Evolutionary conservation across 225 moss, liverwort and hornwort genomes (phyloP).

Genomic region (Ulota crispa): DNA sequence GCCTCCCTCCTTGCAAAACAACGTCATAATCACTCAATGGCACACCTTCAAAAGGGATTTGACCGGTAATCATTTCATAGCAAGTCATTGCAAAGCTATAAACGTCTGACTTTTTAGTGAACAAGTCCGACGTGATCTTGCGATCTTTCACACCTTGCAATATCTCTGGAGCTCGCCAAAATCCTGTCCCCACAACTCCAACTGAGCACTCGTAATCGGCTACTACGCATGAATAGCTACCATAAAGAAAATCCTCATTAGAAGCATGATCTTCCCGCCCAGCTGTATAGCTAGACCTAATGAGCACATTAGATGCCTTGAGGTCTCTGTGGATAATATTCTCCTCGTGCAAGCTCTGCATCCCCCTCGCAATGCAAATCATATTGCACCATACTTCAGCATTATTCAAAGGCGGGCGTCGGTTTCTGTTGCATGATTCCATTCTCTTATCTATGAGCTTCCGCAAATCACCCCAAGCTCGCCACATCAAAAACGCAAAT

Average conservation of each 20-base stretch:
- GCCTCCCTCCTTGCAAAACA: background rate
- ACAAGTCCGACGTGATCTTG: background rate
- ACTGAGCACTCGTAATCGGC: background rate
- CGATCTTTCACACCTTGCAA: background rate
- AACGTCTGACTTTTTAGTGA: background rate
- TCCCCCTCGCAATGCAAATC: accelerated
- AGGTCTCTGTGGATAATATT: constrained; percentile 12
- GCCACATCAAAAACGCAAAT: background rate
- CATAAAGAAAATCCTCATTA: too few relatives aligned
- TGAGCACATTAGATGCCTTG: constrained; percentile 14
- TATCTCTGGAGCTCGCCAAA: background rate
- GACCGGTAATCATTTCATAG: background rate
- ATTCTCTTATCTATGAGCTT: background rate
- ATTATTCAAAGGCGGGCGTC: background rate
- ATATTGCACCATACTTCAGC: background rate
- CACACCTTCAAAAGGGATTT: background rate
- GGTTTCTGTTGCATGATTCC: background rate
- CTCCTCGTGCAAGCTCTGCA: background rate
- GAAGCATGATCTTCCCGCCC: too few relatives aligned
- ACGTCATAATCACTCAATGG: background rate
- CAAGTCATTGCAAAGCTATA: constrained; percentile 3
- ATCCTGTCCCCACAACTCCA: background rate
- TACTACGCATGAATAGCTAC: too few relatives aligned
- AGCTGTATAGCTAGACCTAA: too few relatives aligned
- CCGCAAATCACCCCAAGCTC: background rate